Conservation (phyloP, 768 basidiomycete genomes). For the Phlegmacium glaucopus region DNA sequence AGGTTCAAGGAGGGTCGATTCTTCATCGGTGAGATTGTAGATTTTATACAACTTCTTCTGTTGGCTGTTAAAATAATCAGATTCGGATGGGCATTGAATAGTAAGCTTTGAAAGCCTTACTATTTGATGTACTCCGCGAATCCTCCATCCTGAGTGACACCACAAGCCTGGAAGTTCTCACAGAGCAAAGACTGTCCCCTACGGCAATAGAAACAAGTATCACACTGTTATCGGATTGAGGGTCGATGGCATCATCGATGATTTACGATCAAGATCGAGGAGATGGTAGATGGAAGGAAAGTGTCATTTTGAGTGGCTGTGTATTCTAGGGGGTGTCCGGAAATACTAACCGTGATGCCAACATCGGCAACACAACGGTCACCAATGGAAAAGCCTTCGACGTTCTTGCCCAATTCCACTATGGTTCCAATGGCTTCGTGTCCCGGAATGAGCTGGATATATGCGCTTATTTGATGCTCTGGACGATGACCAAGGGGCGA, state of each 20-base stretch:
- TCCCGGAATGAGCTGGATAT: constrained; percentile 36
- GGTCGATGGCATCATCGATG: constrained; percentile 6
- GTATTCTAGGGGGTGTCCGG: constrained; percentile 18
- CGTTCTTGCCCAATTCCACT: constrained; percentile 75
- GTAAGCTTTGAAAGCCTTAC: constrained; percentile 40
- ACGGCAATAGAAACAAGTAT: constrained; percentile 83
- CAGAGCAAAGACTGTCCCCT: constrained; percentile 80
- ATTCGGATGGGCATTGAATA: neutral
- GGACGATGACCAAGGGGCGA: constrained; percentile 31
- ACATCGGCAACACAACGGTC: constrained; percentile 87
- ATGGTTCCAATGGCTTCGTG: constrained; percentile 62
- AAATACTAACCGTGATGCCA: constrained; percentile 46
- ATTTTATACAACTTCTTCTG: constrained; percentile 84
- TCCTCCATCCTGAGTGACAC: constrained; percentile 79
- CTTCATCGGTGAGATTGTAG: constrained; percentile 82
- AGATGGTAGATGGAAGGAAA: neutral
- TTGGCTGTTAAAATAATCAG: constrained; percentile 19
- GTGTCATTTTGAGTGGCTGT: constrained; percentile 9
- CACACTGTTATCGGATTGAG: constrained; percentile 49
- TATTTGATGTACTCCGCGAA: constrained; percentile 89
- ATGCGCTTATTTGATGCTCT: constrained; percentile 38
- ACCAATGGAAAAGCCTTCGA: constrained; percentile 70
- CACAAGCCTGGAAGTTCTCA: constrained; percentile 79
- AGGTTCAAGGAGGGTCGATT: constrained; percentile 85
- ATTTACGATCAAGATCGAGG: constrained; percentile 1